phyloP scores from a whole-genome alignment of 1,284 basidiomycete species.

The Melanopsichium pennsylvanicum region DNA sequence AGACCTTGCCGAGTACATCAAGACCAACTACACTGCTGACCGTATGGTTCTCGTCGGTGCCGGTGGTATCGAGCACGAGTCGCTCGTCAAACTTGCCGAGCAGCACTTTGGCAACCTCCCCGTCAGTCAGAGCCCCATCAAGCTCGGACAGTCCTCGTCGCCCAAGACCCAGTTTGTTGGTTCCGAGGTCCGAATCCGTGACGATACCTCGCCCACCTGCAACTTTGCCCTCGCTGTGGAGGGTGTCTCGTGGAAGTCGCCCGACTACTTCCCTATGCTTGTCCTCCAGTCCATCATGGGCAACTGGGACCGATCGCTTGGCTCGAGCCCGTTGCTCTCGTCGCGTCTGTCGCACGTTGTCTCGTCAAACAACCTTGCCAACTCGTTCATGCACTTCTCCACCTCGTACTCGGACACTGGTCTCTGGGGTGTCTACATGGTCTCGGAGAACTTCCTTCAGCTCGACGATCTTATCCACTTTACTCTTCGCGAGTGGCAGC shows the following conservation, averaged over 20 bases:
- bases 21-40: constrained; percentile 97
- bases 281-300: constrained; percentile 98
- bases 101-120: constrained; percentile 91
- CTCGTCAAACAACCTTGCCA: constrained; percentile 93
- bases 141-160: constrained; percentile 73
- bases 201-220: constrained; percentile 85
- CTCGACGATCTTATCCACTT: constrained; percentile 94
- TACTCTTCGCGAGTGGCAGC: constrained; percentile 94
- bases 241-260: constrained; percentile 95
- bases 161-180: constrained; percentile 82
- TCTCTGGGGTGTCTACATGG: constrained; percentile 97
- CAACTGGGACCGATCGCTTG: constrained; percentile 98
- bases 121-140: constrained; percentile 84
- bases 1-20: constrained; percentile 90
- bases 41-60: constrained; percentile 98
- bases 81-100: constrained; percentile 92
- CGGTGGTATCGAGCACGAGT: constrained; percentile 90
- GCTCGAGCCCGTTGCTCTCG: constrained; percentile 85
- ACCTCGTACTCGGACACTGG: constrained; percentile 99
- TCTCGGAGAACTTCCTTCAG: constrained; percentile 83
- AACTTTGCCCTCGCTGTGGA: constrained; percentile 97
- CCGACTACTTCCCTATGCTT: constrained; percentile 99
- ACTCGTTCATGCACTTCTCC: constrained; percentile 99
- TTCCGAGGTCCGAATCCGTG: constrained; percentile 92
- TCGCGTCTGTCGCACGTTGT: constrained; percentile 91